Evolutionary conservation across 1,139 yeast genomes (phyloP).

Genomic region (Meyerozyma carpophila): DNA sequence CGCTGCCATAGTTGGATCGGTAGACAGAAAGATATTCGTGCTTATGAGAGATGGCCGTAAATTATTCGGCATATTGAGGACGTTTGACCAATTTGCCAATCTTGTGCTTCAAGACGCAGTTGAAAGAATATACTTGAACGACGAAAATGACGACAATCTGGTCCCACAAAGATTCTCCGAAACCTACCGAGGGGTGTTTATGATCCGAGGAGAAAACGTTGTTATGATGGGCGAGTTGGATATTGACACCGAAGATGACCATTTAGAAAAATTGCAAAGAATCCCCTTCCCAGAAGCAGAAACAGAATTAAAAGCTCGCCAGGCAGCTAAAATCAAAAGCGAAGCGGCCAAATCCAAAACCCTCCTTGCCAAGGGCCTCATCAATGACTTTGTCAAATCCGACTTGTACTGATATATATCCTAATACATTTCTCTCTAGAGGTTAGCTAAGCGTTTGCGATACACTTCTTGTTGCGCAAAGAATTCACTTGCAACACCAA

Average conservation of each 20-base stretch:
- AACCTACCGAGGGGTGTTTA: constrained; percentile 68
- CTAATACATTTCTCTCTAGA: constrained; percentile 12
- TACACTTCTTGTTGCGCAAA: constrained; percentile 22
- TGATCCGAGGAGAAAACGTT: constrained; percentile 95
- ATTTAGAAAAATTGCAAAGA: constrained; percentile 51
- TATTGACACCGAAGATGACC: constrained; percentile 77
- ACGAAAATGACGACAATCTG: constrained; percentile 17
- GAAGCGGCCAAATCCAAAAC: constrained; percentile 47
- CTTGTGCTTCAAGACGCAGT: constrained; percentile 85
- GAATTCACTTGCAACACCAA: constrained; percentile 26
- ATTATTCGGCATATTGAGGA: constrained; percentile 80
- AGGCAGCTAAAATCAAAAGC: constrained; percentile 32
- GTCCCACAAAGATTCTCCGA: constrained; percentile 60
- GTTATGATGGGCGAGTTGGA: constrained; percentile 95
- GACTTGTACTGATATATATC: constrained; percentile 41
- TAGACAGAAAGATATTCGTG: constrained; percentile 83
- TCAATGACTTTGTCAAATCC: constrained; percentile 50
- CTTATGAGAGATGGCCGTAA: constrained; percentile 86
- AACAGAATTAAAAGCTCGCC: constrained; percentile 31
- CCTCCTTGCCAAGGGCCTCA: constrained; percentile 48
- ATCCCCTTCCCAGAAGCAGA: constrained; percentile 62
- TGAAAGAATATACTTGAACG: constrained; percentile 69
- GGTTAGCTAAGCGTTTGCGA: constrained; percentile 19
- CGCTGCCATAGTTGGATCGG: constrained; percentile 91
- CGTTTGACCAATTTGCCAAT: constrained; percentile 95